Conservation (phyloP, 345 rosid species). For the Mercurialis annua region DNA sequence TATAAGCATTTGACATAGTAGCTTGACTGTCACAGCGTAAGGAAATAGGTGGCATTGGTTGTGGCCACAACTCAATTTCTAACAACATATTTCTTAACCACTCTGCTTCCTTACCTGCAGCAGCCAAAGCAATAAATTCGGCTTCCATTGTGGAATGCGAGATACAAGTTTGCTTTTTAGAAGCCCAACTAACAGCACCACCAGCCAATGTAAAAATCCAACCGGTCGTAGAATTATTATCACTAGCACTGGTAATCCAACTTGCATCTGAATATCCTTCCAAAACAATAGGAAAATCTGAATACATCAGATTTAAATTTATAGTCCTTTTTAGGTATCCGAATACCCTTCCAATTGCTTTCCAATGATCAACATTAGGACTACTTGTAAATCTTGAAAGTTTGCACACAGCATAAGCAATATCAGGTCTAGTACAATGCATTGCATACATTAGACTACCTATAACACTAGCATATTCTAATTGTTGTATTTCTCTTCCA, state of each 20-base stretch:
- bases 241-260: constrained; percentile 11
- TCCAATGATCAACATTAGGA: neutral
- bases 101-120: neutral
- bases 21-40: too few relatives aligned
- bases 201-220: neutral
- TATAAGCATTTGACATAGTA: too few relatives aligned
- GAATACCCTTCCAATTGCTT: neutral
- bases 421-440: too few relatives aligned
- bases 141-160: too few relatives aligned
- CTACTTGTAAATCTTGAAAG: neutral
- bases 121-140: neutral
- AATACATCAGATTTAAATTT: neutral
- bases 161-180: too few relatives aligned
- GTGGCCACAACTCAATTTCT: neutral
- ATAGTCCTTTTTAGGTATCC: constrained; percentile 3
- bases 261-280: constrained; percentile 8
- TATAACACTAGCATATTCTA: too few relatives aligned
- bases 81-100: neutral
- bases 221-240: neutral
- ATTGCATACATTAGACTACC: too few relatives aligned
- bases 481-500: too few relatives aligned
- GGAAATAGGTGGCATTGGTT: neutral
- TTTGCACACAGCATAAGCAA: neutral
- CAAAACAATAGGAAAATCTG: neutral
- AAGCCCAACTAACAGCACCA: neutral